Conservation (phyloP, 1,139 yeast genomes). For the Suzukiozyma palmioleophila region DNA sequence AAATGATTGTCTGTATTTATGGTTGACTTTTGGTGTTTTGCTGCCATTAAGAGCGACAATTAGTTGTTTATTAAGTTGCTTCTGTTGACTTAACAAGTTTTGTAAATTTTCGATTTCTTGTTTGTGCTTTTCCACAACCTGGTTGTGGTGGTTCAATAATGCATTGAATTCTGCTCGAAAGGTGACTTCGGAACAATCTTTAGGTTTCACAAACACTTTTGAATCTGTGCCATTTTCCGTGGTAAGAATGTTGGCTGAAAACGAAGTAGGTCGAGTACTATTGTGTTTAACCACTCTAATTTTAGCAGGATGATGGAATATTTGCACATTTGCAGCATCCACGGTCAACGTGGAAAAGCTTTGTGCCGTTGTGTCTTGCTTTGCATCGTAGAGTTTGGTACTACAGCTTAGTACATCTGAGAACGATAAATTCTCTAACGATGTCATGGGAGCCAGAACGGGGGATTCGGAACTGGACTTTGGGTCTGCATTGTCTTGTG, state of each 20-base stretch:
- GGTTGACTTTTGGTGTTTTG: not conserved
- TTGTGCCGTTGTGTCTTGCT: not conserved
- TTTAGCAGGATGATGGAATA: conserved; percentile 1
- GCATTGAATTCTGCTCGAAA: conserved; percentile 2
- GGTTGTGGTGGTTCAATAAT: not conserved
- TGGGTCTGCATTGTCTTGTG: too few relatives aligned
- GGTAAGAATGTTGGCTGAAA: not conserved
- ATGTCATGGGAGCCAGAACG: too few relatives aligned
- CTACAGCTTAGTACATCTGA: conserved; percentile 1
- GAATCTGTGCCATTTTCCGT: not conserved
- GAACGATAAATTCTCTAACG: not conserved
- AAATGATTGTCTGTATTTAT: not conserved
- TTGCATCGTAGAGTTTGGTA: not conserved
- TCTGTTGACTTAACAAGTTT: not conserved
- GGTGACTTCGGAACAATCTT: not conserved
- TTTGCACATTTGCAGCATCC: conserved; percentile 3
- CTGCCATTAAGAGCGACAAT: not conserved
- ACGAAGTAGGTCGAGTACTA: not conserved
- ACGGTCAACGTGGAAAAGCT: conserved; percentile 2
- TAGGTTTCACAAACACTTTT: not conserved
- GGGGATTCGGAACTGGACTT: too few relatives aligned
- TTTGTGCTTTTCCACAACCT: not conserved
- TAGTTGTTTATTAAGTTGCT: conserved; percentile 1
- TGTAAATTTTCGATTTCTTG: not conserved
- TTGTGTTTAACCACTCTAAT: not conserved